A percentile compares a stretch with the other conserved stretches of the same genome.
Conservation (phyloP, 2,329 filamentous ascomycete species). For the Colletotrichum lindemuthianum region DNA sequence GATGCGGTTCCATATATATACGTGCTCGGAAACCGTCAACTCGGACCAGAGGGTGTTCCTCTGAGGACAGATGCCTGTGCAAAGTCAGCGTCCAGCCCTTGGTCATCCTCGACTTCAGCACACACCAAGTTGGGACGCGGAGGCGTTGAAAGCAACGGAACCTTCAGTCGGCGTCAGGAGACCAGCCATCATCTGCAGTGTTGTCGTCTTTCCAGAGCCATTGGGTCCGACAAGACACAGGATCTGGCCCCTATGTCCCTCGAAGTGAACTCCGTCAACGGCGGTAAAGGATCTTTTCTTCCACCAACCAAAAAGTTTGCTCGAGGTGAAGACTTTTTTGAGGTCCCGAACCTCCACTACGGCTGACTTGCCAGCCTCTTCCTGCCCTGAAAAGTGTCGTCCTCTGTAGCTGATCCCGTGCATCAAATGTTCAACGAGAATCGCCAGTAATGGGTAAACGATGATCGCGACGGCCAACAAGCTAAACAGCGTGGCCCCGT, state of each 20-base stretch:
- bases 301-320: slow-evolving; percentile 33
- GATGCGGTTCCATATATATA: slow-evolving; percentile 70
- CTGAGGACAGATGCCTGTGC: slow-evolving; percentile 67
- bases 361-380: not conserved
- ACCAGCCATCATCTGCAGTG: slow-evolving; percentile 74
- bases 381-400: not conserved
- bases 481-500: not conserved
- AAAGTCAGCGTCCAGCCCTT: not conserved
- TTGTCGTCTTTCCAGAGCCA: slow-evolving; percentile 77
- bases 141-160: slow-evolving; percentile 65
- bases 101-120: not conserved
- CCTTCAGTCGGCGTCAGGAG: slow-evolving; percentile 69
- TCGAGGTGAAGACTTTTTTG: slow-evolving; percentile 45
- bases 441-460: not conserved
- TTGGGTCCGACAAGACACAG: slow-evolving; percentile 76
- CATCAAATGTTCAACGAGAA: not conserved
- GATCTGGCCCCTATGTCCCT: slow-evolving; percentile 69
- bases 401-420: not conserved
- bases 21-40: slow-evolving; percentile 72
- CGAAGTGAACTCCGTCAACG: slow-evolving; percentile 69
- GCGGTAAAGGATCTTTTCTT: slow-evolving; percentile 53
- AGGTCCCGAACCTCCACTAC: slow-evolving; percentile 40
- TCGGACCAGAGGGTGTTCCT: slow-evolving; percentile 75
- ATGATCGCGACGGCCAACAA: not conserved
- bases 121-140: slow-evolving; percentile 49